A percentile compares a stretch with the other conserved stretches of the same genome.
Evolutionary conservation across 352 stramenopile species (phyloP).

Genomic region (Pythium monospermum): DNA sequence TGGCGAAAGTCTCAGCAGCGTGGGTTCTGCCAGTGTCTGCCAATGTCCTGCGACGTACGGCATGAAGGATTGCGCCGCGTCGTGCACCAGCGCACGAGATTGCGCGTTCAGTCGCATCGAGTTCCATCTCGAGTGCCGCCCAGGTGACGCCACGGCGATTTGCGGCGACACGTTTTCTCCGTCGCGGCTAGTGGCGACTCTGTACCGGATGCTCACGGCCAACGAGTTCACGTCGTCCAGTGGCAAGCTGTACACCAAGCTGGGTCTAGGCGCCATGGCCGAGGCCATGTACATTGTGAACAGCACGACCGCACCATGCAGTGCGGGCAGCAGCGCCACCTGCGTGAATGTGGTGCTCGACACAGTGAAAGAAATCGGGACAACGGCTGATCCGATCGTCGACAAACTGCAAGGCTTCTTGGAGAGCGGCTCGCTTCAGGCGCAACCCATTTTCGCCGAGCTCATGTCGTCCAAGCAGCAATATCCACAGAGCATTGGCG

Average conservation of each 20-base stretch:
- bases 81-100: conserved; percentile 33
- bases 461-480: conserved; percentile 33
- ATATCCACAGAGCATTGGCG: conserved; percentile 31
- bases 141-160: conserved; percentile 17
- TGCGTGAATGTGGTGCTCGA: conserved; percentile 46
- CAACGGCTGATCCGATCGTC: conserved; percentile 25
- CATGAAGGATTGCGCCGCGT: conserved; percentile 46
- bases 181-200: conserved; percentile 30
- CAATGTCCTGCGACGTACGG: conserved; percentile 44
- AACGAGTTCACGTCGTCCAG: conserved; percentile 30
- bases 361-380: conserved; percentile 23
- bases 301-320: conserved; percentile 26
- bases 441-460: conserved; percentile 39
- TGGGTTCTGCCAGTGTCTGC: conserved; percentile 25
- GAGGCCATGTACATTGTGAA: conserved; percentile 59
- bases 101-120: conserved; percentile 49
- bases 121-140: conserved; percentile 34
- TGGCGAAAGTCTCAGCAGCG: background rate
- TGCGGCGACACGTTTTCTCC: conserved; percentile 38
- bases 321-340: conserved; percentile 15
- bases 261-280: conserved; percentile 30
- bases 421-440: conserved; percentile 39
- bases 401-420: conserved; percentile 51
- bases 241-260: conserved; percentile 30
- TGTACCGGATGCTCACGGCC: conserved; percentile 52